Evolutionary conservation across 768 basidiomycete species (phyloP).

Genomic region (Auriscalpium microsporum): DNA sequence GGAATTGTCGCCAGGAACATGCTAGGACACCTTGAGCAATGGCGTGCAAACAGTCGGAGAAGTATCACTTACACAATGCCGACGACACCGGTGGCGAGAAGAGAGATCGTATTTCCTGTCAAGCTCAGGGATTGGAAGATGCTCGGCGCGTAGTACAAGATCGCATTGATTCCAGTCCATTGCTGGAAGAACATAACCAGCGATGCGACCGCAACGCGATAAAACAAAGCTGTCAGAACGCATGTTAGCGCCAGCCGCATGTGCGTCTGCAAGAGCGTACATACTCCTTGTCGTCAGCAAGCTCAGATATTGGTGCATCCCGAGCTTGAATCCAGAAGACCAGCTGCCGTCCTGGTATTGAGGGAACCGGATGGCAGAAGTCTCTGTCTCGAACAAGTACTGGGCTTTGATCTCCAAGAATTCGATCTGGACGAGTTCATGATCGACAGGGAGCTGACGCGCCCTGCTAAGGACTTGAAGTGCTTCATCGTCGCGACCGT

Average conservation of each 20-base stretch:
- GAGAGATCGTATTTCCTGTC: conserved; percentile 48
- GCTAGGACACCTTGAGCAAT: conserved; percentile 21
- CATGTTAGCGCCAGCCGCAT: not conserved
- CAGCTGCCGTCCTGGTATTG: conserved; percentile 55
- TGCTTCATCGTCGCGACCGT: conserved; percentile 70
- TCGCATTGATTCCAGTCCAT: conserved; percentile 74
- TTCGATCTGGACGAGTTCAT: conserved; percentile 64
- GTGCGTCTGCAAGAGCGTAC: not conserved
- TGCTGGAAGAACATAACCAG: conserved; percentile 78
- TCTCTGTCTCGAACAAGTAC: conserved; percentile 65
- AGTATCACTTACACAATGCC: conserved; percentile 54
- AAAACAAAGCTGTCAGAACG: conserved; percentile 39
- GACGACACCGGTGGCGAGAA: conserved; percentile 63
- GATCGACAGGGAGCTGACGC: conserved; percentile 45
- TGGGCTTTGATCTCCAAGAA: conserved; percentile 74
- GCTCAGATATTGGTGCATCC: conserved; percentile 51
- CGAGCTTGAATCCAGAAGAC: conserved; percentile 52
- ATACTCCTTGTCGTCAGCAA: conserved; percentile 43
- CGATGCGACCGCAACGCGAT: conserved; percentile 54
- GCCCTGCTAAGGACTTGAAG: conserved; percentile 53
- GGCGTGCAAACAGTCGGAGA: not conserved
- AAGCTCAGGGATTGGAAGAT: conserved; percentile 60
- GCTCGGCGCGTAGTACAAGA: conserved; percentile 67
- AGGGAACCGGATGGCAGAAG: conserved; percentile 45
- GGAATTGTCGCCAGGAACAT: conserved; percentile 76